Evolutionary conservation across 108 stramenopile species (phyloP).

Genomic region (Nannochloropsis salina): DNA sequence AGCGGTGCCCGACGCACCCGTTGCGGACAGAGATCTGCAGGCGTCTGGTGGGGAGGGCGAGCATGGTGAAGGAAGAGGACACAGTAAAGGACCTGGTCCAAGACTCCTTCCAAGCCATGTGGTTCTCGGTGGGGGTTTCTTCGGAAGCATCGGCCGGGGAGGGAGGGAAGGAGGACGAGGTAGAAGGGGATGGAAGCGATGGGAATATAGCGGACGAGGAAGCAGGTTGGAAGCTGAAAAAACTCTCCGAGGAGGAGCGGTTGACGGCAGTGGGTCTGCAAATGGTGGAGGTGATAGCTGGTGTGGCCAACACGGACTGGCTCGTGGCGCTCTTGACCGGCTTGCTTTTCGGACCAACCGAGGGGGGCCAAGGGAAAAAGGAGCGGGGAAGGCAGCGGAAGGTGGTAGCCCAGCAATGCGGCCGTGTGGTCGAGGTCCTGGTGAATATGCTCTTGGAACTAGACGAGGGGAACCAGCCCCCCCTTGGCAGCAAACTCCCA

Average conservation of each 20-base stretch:
- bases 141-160: not conserved
- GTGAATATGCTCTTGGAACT: conserved; percentile 68
- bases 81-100: conserved; percentile 77
- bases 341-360: conserved; percentile 63
- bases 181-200: not conserved
- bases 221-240: not conserved
- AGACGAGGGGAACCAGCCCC: conserved; percentile 63
- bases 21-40: conserved; percentile 67
- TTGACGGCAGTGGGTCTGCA: conserved; percentile 52
- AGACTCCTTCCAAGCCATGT: conserved; percentile 72
- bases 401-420: conserved; percentile 58
- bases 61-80: conserved; percentile 87
- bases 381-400: conserved; percentile 60
- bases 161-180: not conserved
- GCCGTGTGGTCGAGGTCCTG: conserved; percentile 62
- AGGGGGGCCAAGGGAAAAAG: conserved; percentile 72
- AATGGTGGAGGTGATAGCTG: conserved; percentile 80
- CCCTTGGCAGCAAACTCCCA: conserved; percentile 5
- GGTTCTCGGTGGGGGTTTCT: conserved; percentile 52
- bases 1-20: conserved; percentile 65
- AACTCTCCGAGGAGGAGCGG: not conserved
- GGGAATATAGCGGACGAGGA: conserved; percentile 24
- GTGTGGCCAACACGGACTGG: conserved; percentile 54
- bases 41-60: conserved; percentile 66
- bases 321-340: conserved; percentile 68